Conservation (phyloP, 306 rosid species). For the Begonia peltatifolia region DNA sequence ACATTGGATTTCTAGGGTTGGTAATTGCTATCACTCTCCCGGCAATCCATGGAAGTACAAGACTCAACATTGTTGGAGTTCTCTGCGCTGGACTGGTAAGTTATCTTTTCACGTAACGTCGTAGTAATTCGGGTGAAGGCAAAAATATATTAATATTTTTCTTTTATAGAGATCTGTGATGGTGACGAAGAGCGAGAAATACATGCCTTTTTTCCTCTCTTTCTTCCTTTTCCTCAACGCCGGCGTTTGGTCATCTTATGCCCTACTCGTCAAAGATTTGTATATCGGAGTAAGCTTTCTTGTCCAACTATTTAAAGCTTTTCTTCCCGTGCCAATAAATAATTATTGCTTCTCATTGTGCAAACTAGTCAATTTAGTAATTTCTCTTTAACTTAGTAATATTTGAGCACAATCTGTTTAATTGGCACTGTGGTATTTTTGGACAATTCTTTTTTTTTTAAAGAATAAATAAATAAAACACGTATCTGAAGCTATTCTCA, state of each 20-base stretch:
- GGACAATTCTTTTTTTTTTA: neutral
- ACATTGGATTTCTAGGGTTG: slow-evolving; percentile 29
- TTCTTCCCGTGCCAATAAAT: neutral
- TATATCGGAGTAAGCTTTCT: slow-evolving; percentile 26
- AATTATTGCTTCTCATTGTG: neutral
- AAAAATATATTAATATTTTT: neutral
- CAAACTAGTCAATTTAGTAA: too few species aligned
- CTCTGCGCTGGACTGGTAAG: slow-evolving; percentile 31
- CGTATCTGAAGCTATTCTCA: too few species aligned
- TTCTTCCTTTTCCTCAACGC: slow-evolving; percentile 30
- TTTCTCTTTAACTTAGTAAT: too few species aligned
- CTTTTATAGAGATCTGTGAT: slow-evolving; percentile 21
- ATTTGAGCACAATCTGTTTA: too few species aligned
- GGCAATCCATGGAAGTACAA: slow-evolving; percentile 19
- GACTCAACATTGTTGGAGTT: slow-evolving; percentile 27
- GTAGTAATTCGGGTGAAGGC: neutral
- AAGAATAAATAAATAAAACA: neutral
- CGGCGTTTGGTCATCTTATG: slow-evolving; percentile 28
- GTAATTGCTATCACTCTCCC: slow-evolving; percentile 24
- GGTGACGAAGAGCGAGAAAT: slow-evolving; percentile 26
- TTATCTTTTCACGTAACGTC: neutral
- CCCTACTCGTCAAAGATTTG: slow-evolving; percentile 27
- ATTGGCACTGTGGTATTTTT: too few species aligned
- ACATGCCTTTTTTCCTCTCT: slow-evolving; percentile 32
- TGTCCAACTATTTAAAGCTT: too few species aligned